phyloP scores from a whole-genome alignment of 257 asterid species.

The Primulina eburnea region DNA sequence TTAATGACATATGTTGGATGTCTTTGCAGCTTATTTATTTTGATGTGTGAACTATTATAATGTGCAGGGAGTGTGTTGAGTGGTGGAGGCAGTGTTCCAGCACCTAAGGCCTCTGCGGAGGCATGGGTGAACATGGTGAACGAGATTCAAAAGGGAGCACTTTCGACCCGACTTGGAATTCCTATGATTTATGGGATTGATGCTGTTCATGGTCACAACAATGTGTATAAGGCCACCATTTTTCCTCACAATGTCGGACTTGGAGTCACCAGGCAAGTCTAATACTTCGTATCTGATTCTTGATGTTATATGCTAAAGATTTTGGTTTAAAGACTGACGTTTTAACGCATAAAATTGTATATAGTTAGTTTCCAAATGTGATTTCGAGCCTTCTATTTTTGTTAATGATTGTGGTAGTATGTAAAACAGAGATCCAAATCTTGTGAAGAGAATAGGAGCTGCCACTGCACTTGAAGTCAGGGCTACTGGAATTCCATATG shows the following conservation, averaged over 20 bases:
- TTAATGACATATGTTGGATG: not conserved
- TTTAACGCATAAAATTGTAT: not conserved
- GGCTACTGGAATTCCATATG: constrained; percentile 66
- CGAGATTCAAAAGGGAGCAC: constrained; percentile 45
- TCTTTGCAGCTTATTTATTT: not conserved
- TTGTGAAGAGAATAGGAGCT: constrained; percentile 61
- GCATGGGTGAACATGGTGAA: constrained; percentile 54
- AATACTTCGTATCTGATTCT: not conserved
- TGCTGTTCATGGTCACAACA: constrained; percentile 55
- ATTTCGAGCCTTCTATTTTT: not conserved
- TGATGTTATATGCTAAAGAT: not conserved
- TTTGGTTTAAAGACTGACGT: not conserved
- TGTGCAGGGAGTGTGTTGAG: constrained; percentile 57
- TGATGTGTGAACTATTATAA: not conserved
- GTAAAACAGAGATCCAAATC: constrained; percentile 49
- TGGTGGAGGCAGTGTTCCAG: constrained; percentile 52
- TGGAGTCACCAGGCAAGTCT: constrained; percentile 51
- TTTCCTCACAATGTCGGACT: constrained; percentile 68
- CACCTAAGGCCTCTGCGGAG: constrained; percentile 37
- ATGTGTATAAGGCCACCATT: constrained; percentile 50
- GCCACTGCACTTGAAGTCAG: constrained; percentile 75
- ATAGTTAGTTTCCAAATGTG: not conserved
- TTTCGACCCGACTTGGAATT: constrained; percentile 54
- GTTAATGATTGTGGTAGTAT: not conserved
- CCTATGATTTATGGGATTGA: constrained; percentile 52